Conservation (phyloP, 1,139 yeast species). For the Suzukiozyma palmioleophila region DNA sequence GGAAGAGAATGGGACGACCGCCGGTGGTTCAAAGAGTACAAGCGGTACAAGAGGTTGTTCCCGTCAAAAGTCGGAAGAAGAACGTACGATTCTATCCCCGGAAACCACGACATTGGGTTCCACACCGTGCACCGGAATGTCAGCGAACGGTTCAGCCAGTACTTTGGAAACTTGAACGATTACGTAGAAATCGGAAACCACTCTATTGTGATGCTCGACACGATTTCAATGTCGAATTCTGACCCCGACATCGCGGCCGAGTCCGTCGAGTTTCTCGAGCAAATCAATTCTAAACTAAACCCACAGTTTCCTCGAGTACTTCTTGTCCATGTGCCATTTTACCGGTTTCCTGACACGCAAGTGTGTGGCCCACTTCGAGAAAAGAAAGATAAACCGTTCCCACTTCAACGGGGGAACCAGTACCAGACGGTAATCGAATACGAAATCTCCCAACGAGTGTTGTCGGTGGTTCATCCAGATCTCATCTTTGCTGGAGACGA, state of each 20-base stretch:
- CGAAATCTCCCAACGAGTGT: conserved; percentile 52
- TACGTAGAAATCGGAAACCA: conserved; percentile 65
- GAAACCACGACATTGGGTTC: conserved; percentile 95
- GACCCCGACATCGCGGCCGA: conserved; percentile 21
- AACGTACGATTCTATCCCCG: conserved; percentile 67
- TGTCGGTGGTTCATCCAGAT: conserved; percentile 56
- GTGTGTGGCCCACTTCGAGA: conserved; percentile 48
- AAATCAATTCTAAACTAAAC: conserved; percentile 17
- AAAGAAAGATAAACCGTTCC: conserved; percentile 49
- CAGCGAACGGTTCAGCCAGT: conserved; percentile 57
- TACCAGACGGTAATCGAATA: conserved; percentile 52
- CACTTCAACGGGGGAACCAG: conserved; percentile 63
- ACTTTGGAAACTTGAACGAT: conserved; percentile 68
- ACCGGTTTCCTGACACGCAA: conserved; percentile 26
- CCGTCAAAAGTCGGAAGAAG: conserved; percentile 43
- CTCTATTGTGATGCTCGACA: conserved; percentile 70
- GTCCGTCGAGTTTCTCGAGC: conserved; percentile 23
- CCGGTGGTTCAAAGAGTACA: conserved; percentile 69
- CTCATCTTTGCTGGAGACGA: conserved; percentile 89
- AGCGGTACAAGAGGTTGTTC: conserved; percentile 64
- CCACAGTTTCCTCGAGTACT: conserved; percentile 58
- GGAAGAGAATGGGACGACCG: conserved; percentile 75
- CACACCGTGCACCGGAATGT: conserved; percentile 59
- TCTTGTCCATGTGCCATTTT: conserved; percentile 52
- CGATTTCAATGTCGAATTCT: conserved; percentile 65